phyloP scores from a whole-genome alignment of 1,284 basidiomycete species.

The Tylopilus sp. region DNA sequence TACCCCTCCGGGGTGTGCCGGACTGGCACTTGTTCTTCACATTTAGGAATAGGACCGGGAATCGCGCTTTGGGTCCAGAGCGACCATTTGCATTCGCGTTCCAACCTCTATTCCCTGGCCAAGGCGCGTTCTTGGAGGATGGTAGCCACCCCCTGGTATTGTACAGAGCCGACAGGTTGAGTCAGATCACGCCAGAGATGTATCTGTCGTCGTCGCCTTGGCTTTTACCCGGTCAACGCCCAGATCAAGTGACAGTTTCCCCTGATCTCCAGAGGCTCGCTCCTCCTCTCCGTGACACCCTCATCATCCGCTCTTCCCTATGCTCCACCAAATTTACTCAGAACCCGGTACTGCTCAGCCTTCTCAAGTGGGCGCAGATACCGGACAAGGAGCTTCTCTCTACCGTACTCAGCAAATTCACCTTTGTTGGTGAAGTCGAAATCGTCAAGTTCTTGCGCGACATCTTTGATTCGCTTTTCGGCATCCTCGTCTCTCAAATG shows the following conservation, averaged over 20 bases:
- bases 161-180: conserved; percentile 74
- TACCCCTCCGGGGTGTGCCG: conserved; percentile 70
- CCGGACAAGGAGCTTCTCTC: conserved; percentile 67
- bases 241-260: conserved; percentile 60
- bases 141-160: conserved; percentile 85
- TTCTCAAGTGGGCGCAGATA: conserved; percentile 83
- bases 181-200: conserved; percentile 56
- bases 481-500: conserved; percentile 74
- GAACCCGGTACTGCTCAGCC: conserved; percentile 79
- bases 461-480: conserved; percentile 93
- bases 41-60: conserved; percentile 77
- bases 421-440: conserved; percentile 89
- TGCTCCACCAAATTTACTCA: conserved; percentile 94
- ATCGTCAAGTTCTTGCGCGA: conserved; percentile 93
- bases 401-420: conserved; percentile 80
- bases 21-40: conserved; percentile 94
- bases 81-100: conserved; percentile 91
- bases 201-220: conserved; percentile 72
- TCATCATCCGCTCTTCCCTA: conserved; percentile 84
- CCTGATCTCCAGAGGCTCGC: conserved; percentile 65
- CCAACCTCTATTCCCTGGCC: conserved; percentile 82
- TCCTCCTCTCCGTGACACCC: conserved; percentile 72
- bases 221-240: conserved; percentile 52
- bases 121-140: conserved; percentile 84
- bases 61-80: conserved; percentile 55